phyloP scores from a whole-genome alignment of 495 filamentous ascomycete species.

The Xylaria bambusicola region DNA sequence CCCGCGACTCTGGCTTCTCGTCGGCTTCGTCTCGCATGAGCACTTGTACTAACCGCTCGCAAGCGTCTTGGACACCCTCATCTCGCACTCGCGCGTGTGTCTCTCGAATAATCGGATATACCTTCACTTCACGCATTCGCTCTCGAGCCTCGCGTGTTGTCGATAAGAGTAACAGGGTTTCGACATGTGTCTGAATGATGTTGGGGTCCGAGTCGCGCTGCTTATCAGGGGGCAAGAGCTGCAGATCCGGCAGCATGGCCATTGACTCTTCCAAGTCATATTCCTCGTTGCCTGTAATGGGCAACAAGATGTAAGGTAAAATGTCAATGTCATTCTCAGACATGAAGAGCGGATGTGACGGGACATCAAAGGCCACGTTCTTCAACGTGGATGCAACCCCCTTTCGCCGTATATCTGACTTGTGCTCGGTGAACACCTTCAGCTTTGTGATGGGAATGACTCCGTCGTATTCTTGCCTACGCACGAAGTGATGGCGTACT shows the following conservation, averaged over 20 bases:
- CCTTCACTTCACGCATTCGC: conserved; percentile 68
- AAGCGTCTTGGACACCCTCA: conserved; percentile 79
- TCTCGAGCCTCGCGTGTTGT: conserved; percentile 76
- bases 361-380: conserved; percentile 73
- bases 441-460: conserved; percentile 86
- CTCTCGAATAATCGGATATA: conserved; percentile 88
- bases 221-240: conserved; percentile 86
- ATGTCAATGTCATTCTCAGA: conserved; percentile 71
- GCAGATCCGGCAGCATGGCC: conserved; percentile 81
- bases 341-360: conserved; percentile 69
- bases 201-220: conserved; percentile 70
- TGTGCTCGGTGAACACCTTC: conserved; percentile 88
- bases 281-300: conserved; percentile 59
- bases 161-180: conserved; percentile 81
- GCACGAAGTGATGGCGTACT: conserved; percentile 75
- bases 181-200: conserved; percentile 82
- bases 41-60: conserved; percentile 88
- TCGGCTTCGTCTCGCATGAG: conserved; percentile 79
- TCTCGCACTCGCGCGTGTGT: conserved; percentile 77
- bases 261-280: conserved; percentile 75
- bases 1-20: conserved; percentile 40
- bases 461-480: conserved; percentile 69
- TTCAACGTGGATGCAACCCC: conserved; percentile 93
- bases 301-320: conserved; percentile 81
- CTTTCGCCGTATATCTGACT: conserved; percentile 73